phyloP scores from a whole-genome alignment of 495 filamentous ascomycete species.

The Penicillium chermesinum region DNA sequence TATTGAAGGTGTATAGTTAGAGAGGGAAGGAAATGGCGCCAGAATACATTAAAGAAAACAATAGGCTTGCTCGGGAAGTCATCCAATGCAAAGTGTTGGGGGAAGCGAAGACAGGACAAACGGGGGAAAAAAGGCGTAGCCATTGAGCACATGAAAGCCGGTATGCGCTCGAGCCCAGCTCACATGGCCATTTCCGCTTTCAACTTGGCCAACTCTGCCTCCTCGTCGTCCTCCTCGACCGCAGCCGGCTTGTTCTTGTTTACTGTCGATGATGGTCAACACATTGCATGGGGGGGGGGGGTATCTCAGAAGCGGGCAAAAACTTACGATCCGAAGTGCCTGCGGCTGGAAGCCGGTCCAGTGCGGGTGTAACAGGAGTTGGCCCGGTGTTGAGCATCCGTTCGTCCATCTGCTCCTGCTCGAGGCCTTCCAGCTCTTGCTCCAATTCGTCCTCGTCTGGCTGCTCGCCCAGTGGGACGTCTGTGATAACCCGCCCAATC shows the following conservation, averaged over 20 bases:
- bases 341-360: conserved; percentile 67
- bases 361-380: conserved; percentile 63
- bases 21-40: conserved; percentile 5
- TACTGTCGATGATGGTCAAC: conserved; percentile 2
- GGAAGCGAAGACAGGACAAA: conserved; percentile 1
- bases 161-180: conserved; percentile 1
- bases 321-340: conserved; percentile 69
- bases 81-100: conserved; percentile 15
- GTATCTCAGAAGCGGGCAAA: not conserved
- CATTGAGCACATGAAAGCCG: conserved; percentile 1
- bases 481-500: conserved; percentile 79
- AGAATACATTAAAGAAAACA: conserved; percentile 7
- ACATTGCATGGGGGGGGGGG: not conserved
- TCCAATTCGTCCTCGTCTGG: conserved; percentile 85
- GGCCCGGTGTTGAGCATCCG: conserved; percentile 88
- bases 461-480: conserved; percentile 60
- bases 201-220: conserved; percentile 87
- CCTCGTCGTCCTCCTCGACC: conserved; percentile 83
- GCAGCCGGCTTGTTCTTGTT: conserved; percentile 40
- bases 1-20: conserved; percentile 13
- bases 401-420: conserved; percentile 84
- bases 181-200: conserved; percentile 96
- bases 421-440: conserved; percentile 67
- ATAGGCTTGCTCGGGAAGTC: conserved; percentile 19
- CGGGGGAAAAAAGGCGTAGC: conserved; percentile 1